A percentile compares a stretch with the other conserved stretches of the same genome.
phyloP scores from a whole-genome alignment of 768 basidiomycete species.

The Thelephora ganbajun region DNA sequence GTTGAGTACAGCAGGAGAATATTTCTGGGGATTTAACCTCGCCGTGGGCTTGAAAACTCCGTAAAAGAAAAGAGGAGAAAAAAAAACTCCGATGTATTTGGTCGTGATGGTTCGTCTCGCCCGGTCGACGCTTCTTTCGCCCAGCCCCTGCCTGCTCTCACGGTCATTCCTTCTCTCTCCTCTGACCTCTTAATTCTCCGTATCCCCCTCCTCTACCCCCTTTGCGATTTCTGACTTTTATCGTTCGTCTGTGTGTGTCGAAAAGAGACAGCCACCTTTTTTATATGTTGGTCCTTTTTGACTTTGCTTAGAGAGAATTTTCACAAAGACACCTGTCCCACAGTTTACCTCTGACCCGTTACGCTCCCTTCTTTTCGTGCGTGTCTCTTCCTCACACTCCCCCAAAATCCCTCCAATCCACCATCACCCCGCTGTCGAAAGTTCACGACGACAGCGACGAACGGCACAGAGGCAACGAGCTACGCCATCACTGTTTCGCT shows the following conservation, averaged over 20 bases:
- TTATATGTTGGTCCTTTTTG: neutral
- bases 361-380: constrained; percentile 22
- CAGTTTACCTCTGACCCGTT: neutral
- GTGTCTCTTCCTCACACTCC: constrained; percentile 20
- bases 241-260: neutral
- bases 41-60: too few relatives aligned
- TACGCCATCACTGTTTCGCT: constrained; percentile 13
- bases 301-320: neutral
- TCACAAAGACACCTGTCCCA: neutral
- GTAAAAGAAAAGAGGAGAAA: too few relatives aligned
- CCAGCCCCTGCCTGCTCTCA: too few relatives aligned
- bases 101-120: too few relatives aligned
- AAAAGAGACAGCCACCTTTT: neutral
- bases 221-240: neutral
- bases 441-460: too few relatives aligned
- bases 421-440: too few relatives aligned
- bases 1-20: too few relatives aligned
- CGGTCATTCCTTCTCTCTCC: too few relatives aligned
- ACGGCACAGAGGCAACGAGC: constrained; percentile 6
- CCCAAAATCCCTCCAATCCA: neutral
- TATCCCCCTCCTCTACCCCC: neutral
- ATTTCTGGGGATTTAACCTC: too few relatives aligned
- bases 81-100: too few relatives aligned
- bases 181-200: too few relatives aligned
- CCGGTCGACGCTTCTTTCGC: too few relatives aligned